Base-by-base conservation (phyloP, 768 basidiomycete species). In the Pulveroboletus sp. region DNA sequence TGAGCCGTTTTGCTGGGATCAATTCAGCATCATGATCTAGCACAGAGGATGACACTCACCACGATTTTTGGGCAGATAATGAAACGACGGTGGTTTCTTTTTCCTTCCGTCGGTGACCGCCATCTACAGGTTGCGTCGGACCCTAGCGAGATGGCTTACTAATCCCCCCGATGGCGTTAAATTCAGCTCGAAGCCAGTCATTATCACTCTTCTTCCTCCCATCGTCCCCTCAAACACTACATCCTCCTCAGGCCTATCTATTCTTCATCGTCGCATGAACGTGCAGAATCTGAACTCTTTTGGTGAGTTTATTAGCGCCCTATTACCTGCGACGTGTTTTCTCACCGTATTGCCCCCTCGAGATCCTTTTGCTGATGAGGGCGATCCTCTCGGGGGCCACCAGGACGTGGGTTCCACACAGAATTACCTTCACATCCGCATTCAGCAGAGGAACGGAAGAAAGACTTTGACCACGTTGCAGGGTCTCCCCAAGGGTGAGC, bases 381-480 rank as follows among this genome's bases (percentile, higher is more conserved):
- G 83, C 64, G 89, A 91, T 72, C 83, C 85, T 66, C 86, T 90
- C 65, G 82, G 74, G 68, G 77, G 76, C 63, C 78, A 69, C 64
- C 73, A 83, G 62, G 84, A 89, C 76, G 86, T 90, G 64, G 87
- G 86, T 59, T 85, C 87, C 57, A 82, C 84, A 69, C 73, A 82
- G 63, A 83, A 90, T 68, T 86, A 91, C 70, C 89, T 94, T 69
- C 92, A 94, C 70, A 89, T 95, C 67, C 92, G 96, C 76, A 89
- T 99, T 64, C 96, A 99, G 72, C 96, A 99, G 73, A 83, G 96
- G 66, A 99, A 98, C 81, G 96, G 96, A 55, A 82, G 96, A 65
- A 99, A 99, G 80, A 96, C 93, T 54, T 73, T 97, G 76, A 99
- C 96, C 37, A 99, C 94, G 51, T 78, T 98, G 60, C 94, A 98